phyloP scores from a whole-genome alignment of 1,284 basidiomycete genomes.

The Cutaneotrichosporon cutaneum region DNA sequence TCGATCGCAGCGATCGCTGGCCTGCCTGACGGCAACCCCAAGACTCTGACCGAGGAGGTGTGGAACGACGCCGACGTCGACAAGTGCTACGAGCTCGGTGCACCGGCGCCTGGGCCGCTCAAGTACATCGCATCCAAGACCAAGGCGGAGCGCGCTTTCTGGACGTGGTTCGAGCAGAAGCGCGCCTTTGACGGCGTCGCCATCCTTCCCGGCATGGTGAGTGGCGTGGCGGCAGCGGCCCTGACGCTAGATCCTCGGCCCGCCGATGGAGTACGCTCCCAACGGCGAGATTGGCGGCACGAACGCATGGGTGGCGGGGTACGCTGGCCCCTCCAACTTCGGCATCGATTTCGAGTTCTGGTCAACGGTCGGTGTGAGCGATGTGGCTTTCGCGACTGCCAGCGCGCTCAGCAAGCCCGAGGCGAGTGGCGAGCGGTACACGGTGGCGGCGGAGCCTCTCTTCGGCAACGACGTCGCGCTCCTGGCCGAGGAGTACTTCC shows the following conservation, averaged over 20 bases:
- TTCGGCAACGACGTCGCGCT: slow-evolving; percentile 34
- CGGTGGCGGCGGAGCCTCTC: slow-evolving; percentile 47
- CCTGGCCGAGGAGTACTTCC: neutral
- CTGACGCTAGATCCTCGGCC: slow-evolving; percentile 6
- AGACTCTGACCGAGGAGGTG: slow-evolving; percentile 45
- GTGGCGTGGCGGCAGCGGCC: neutral
- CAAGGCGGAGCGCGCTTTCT: slow-evolving; percentile 37
- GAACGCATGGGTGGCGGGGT: slow-evolving; percentile 8
- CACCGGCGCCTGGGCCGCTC: neutral
- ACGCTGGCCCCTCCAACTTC: neutral
- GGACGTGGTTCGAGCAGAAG: slow-evolving; percentile 27
- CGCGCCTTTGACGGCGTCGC: slow-evolving; percentile 18
- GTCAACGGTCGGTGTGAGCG: slow-evolving; percentile 10
- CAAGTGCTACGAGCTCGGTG: slow-evolving; percentile 10
- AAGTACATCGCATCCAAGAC: slow-evolving; percentile 30
- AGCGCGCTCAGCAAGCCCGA: neutral
- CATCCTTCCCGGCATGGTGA: slow-evolving; percentile 14
- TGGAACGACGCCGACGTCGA: slow-evolving; percentile 61
- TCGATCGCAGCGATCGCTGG: slow-evolving; percentile 7
- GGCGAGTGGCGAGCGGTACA: slow-evolving; percentile 58
- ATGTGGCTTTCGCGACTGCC: slow-evolving; percentile 14
- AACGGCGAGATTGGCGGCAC: neutral
- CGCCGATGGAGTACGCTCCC: slow-evolving; percentile 7
- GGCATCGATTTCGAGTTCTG: slow-evolving; percentile 5
- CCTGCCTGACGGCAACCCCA: slow-evolving; percentile 4